Conservation (phyloP, 148 eudicot genomes). For the Chenopodium suecicum region DNA sequence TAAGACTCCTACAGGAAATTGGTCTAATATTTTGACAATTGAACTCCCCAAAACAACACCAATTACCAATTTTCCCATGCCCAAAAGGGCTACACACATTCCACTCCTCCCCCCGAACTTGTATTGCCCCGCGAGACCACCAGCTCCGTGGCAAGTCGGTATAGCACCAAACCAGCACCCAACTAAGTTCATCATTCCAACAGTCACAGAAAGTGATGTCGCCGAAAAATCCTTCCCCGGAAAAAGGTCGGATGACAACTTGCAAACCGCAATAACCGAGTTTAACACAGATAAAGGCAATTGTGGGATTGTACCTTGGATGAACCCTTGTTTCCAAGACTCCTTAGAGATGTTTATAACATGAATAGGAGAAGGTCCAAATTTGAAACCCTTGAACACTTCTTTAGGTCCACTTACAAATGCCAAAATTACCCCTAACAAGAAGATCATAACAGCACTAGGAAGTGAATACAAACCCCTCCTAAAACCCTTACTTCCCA, state of each 20-base stretch:
- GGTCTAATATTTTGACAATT: slow-evolving; percentile 54
- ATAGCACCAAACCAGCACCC: slow-evolving; percentile 97
- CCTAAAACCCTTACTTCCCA: slow-evolving; percentile 26
- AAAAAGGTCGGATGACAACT: slow-evolving; percentile 67
- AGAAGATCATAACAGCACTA: slow-evolving; percentile 69
- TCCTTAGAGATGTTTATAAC: slow-evolving; percentile 53
- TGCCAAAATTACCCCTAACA: slow-evolving; percentile 63
- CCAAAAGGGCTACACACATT: slow-evolving; percentile 74
- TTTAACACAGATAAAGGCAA: slow-evolving; percentile 74
- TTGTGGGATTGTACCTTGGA: slow-evolving; percentile 84
- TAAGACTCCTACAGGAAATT: slow-evolving; percentile 74
- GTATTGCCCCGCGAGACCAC: slow-evolving; percentile 96
- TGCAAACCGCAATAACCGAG: slow-evolving; percentile 86
- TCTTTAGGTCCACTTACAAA: slow-evolving; percentile 53
- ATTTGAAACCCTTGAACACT: slow-evolving; percentile 49
- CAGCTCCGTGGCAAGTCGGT: slow-evolving; percentile 93
- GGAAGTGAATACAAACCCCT: slow-evolving; percentile 56
- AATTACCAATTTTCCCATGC: slow-evolving; percentile 53
- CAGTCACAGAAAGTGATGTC: slow-evolving; percentile 63
- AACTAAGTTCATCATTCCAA: slow-evolving; percentile 76
- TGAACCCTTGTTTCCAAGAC: slow-evolving; percentile 83
- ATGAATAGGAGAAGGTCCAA: slow-evolving; percentile 58
- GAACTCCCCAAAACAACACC: slow-evolving; percentile 77
- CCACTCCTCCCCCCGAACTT: slow-evolving; percentile 93
- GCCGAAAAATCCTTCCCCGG: slow-evolving; percentile 62